Base-by-base conservation (phyloP, 768 basidiomycete species). In the Podaxis pistillaris region DNA sequence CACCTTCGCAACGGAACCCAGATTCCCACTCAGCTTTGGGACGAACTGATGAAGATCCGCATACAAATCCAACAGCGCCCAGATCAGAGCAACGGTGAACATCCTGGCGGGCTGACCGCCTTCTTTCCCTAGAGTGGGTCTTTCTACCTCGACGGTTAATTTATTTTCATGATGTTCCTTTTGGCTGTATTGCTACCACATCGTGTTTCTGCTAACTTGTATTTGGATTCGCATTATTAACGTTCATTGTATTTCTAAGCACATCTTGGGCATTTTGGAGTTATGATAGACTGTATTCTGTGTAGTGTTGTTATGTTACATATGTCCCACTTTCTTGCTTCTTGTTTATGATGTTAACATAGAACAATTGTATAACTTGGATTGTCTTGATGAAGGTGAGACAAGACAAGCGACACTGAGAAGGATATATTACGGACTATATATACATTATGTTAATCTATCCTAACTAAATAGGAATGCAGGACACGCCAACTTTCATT, bases 41-140 rank as follows among this genome's bases (percentile, higher is more conserved):
- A 82, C 63, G 80, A 83, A 69, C 66, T 83, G 60, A 78, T 78
- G 74, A 78, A 76, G 72, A 76, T 79, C 57, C 72, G 72, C 30
- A 15, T 66, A 17, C 70, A 70, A 38, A 61, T 73, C 30, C 64
- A 68, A 4, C 63, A 69, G 36, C 44, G 50, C 4, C 46, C 55
- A 2, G 54, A 56, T 19, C 61, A 40, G 37, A 37, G 37, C 4
- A 49, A 40, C 12, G 38, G 22, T 28, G 56, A 52, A 17, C 63
- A 58, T 26, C 17, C 56, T 44, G 50, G 47, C 8, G 56, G 63
- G 19, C 17, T 63, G 37, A 37, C 50, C 15, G 30, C 44, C 53
- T 46, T 63, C 37, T 55, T 58, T 41, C 51, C 52, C 38, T 52
- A 46, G 40, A 47, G 33, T 11, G n/a, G 49, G 28, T 40, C 26